Conservation (phyloP, 306 rosid genomes). For the Gillenia trifoliata region DNA sequence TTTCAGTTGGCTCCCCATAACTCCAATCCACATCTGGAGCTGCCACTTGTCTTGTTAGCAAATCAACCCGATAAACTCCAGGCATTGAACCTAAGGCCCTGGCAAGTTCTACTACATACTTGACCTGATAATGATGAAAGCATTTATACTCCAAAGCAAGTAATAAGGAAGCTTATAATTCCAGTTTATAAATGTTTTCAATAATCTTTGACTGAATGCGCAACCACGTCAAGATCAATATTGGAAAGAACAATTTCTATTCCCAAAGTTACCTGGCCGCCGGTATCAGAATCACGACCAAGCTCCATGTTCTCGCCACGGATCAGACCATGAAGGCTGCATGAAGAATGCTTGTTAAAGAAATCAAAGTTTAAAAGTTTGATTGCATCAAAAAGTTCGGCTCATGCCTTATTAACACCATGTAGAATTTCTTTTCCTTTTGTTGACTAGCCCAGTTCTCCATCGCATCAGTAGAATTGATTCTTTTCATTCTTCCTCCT, state of each 20-base stretch:
- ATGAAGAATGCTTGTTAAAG: conserved; percentile 21
- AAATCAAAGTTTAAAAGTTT: neutral
- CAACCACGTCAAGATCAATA: neutral
- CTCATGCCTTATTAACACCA: conserved; percentile 50
- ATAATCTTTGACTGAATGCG: neutral
- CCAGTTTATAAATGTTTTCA: neutral
- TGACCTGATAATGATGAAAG: conserved; percentile 28
- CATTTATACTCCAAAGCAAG: conserved; percentile 16
- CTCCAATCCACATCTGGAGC: conserved; percentile 58
- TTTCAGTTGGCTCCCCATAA: conserved; percentile 60
- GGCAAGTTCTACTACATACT: conserved; percentile 58
- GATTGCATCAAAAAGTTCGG: neutral
- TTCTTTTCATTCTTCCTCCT: conserved; percentile 33
- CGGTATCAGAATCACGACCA: conserved; percentile 66
- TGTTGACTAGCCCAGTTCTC: conserved; percentile 47
- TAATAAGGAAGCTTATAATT: neutral
- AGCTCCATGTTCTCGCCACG: conserved; percentile 65
- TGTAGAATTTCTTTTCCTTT: conserved; percentile 48
- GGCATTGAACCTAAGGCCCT: conserved; percentile 58
- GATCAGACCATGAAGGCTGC: conserved; percentile 63
- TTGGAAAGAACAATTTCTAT: neutral
- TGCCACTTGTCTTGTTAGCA: conserved; percentile 53
- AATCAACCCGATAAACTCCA: conserved; percentile 58
- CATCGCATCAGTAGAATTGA: conserved; percentile 42
- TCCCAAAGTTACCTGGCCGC: conserved; percentile 45